Evolutionary conservation across 495 filamentous ascomycete species (phyloP), one percentile per base, ranked within the genome.

Genomic region (Aspergillus ellipticus): DNA sequence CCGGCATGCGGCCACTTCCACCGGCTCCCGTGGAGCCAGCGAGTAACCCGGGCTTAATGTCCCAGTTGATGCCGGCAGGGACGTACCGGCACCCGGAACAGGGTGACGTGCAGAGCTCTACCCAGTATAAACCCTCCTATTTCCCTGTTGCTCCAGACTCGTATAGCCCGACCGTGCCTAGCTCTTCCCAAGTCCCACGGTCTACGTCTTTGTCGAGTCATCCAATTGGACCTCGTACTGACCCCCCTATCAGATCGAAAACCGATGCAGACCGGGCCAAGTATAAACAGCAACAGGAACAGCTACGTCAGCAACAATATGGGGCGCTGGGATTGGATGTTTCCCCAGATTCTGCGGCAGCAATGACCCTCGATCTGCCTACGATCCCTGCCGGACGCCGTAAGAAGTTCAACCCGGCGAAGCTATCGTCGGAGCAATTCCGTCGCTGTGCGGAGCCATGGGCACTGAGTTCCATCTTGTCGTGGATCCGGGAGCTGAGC

Each of bases 381-480:
- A 80, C 84, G 6, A 78, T 92, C 46, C 88, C 88, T 6, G 80
- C 77, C 17, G 84, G 82, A 10, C 79, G 86, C 53, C 83, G 85
- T 58, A 87, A 86, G 69, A 90, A 86, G 65, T 96, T 96, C 66
- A 84, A 89, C 51, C 91, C 91, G 0, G 82, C 89, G n/a, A 96
- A 96, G 64, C 75, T 99, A 31, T 89, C 86, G 4, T 79, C 86
- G 15, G 81, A 82, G 31, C 94, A 97, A 58, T 92, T 95, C 72
- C 89, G 84, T 54, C 89, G 84, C 61, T 99, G 94, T 64, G 62
- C 74, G 6, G 91, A 96, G 67, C 94, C 94, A 3, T 99, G 94
- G 94, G 90, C 93, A 2, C 76, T 99, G 46, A 96, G 89, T 69
- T 82, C 86, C n/a, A 83, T 99, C 53, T 81, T 90, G 16, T 73